Base-by-base conservation (phyloP, 176 grass and related monocot species). In the Carex myosuroides region DNA sequence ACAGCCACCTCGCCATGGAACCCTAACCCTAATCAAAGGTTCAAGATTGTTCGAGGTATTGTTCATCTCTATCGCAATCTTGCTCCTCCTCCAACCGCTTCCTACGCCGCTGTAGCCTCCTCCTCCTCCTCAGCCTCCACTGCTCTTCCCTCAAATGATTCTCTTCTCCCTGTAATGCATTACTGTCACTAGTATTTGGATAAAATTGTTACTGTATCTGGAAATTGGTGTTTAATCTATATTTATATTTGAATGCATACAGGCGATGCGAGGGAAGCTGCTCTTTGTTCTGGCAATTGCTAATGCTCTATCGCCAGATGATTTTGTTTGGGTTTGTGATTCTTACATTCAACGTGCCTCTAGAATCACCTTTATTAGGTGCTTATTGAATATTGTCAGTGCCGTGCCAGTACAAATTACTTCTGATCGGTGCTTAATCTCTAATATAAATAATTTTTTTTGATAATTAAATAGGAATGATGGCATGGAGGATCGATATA, bases 281-380 rank as follows among this genome's bases (percentile, higher is more conserved):
- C 91, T 98, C 75, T 85, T 92, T 46, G 86, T 95, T 39, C 92
- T 98, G n/a, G 91, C 91, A 1, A 93, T 98, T 29, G 90, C 92
- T 6, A 70, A 84, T 26, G 85, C 80, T 56, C 80, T 98, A 77
- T 86, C 91, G 12, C 92, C 92, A 7, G 95, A 98, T 4, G 92
- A 98, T 71, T 93, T 98, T 61, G 58, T 95, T 32, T 90, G 91
- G 62, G 94, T 98, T 42, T 98, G 96, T 12, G 91, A 90, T 12
- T 87, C 92, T 52, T 91, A 86, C 53, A 68, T 98, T 44, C 92
- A 98, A 5, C 79, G 83, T 7, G 84, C 89, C 11, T 90, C 83
- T 0, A 82, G 81, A 53, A 92, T 98, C 53, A 83, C 79, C 55
- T 85, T 98, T 72, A 86, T 98, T 60, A 93, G 91, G 95, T 98